Evolutionary conservation across 139 green algal species (phyloP).

Genomic region (Nannochloris sp.): DNA sequence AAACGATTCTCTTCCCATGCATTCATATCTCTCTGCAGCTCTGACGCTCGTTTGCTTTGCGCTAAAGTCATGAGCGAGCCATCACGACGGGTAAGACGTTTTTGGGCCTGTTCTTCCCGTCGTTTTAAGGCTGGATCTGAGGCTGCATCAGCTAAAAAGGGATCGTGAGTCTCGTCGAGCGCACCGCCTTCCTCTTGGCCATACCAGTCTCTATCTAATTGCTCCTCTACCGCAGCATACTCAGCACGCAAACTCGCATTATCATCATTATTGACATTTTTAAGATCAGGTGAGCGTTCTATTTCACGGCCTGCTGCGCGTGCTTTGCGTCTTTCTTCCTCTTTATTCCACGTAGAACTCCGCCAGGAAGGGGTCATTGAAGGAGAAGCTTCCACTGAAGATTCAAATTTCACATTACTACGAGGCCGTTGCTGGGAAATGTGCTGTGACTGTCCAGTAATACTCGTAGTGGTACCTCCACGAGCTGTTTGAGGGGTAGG

Average conservation of each 20-base stretch:
- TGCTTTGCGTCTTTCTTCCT: neutral
- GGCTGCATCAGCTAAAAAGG: slow-evolving; percentile 46
- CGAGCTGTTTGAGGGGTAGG: neutral
- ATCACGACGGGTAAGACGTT: slow-evolving; percentile 57
- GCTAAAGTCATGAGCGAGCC: slow-evolving; percentile 83
- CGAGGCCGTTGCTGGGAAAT: too few relatives aligned
- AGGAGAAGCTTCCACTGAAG: slow-evolving; percentile 40
- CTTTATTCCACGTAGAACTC: slow-evolving; percentile 47
- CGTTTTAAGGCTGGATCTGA: slow-evolving; percentile 14
- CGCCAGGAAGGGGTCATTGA: slow-evolving; percentile 64
- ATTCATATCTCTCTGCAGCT: slow-evolving; percentile 83
- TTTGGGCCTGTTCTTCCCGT: slow-evolving; percentile 19
- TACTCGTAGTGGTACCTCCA: slow-evolving; percentile 15
- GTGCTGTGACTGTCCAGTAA: neutral
- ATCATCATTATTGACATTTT: too few relatives aligned
- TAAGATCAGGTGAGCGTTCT: slow-evolving; percentile 51
- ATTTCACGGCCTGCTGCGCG: slow-evolving; percentile 1
- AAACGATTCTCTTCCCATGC: slow-evolving; percentile 95
- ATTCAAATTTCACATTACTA: slow-evolving; percentile 61
- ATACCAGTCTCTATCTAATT: slow-evolving; percentile 81
- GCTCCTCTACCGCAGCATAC: slow-evolving; percentile 63
- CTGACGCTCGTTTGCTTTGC: slow-evolving; percentile 69
- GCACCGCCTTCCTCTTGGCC: slow-evolving; percentile 70
- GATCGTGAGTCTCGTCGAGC: slow-evolving; percentile 51
- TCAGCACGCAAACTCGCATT: slow-evolving; percentile 34